Evolutionary conservation across 73 alveolate species (phyloP).

Genomic region (Blepharisma stoltei): DNA sequence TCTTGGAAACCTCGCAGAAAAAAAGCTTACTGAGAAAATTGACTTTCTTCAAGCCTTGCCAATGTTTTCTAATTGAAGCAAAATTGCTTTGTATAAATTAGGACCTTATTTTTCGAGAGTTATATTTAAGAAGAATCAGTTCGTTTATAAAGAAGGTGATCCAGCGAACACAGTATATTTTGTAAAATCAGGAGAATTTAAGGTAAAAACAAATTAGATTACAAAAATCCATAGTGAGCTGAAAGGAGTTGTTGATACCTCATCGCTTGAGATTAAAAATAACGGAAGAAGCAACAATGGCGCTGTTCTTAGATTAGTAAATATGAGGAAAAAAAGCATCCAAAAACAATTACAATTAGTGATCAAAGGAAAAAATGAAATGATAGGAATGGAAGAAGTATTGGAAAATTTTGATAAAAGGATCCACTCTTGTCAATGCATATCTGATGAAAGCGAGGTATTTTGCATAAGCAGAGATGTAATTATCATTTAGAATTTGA

Average conservation of each 20-base stretch:
- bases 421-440: neutral
- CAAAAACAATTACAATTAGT: neutral
- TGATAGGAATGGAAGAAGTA: neutral
- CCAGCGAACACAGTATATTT: neutral
- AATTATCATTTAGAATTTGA: neutral
- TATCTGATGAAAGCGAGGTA: neutral
- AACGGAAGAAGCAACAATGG: neutral
- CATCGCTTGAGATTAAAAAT: too few species aligned
- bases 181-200: conserved; percentile 26
- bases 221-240: neutral
- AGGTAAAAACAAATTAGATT: neutral
- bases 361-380: conserved; percentile 17
- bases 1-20: conserved; percentile 14
- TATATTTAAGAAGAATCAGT: neutral
- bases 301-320: neutral
- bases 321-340: neutral
- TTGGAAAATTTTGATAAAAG: neutral
- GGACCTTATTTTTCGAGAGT: neutral
- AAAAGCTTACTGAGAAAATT: neutral
- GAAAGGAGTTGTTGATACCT: neutral
- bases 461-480: neutral
- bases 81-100: neutral
- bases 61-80: conserved; percentile 4
- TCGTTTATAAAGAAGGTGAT: neutral
- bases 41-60: conserved; percentile 19